Base-by-base conservation (phyloP, 306 rosid genomes). In the Ammopiptanthus mongolicus region DNA sequence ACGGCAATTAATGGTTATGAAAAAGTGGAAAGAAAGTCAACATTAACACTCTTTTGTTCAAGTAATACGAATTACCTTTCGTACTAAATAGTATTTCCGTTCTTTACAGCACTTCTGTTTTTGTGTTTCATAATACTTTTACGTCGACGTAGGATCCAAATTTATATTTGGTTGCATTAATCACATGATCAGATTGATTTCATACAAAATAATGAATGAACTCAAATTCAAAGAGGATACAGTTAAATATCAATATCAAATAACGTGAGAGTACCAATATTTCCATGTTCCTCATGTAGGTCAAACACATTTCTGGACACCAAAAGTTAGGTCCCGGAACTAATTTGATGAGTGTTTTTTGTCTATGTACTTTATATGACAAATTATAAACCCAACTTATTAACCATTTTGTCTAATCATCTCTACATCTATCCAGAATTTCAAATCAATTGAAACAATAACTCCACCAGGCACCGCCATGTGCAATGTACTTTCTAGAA, bases 71-170 rank as follows among this genome's bases (percentile, higher is more conserved):
- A n/a, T n/a, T n/a, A n/a, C n/a, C n/a, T n/a, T n/a, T n/a, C n/a
- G n/a, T n/a, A n/a, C n/a, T n/a, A n/a, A n/a, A n/a, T n/a, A n/a
- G n/a, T n/a, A n/a, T n/a, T n/a, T n/a, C n/a, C n/a, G n/a, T n/a
- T n/a, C n/a, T n/a, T n/a, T n/a, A n/a, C n/a, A n/a, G n/a, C n/a
- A n/a, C n/a, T n/a, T n/a, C n/a, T n/a, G n/a, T n/a, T n/a, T n/a
- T n/a, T n/a, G n/a, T n/a, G n/a, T n/a, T n/a, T n/a, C n/a, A n/a
- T n/a, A n/a, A n/a, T n/a, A n/a, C n/a, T n/a, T n/a, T n/a, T n/a
- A n/a, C n/a, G n/a, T n/a, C n/a, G n/a, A n/a, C n/a, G n/a, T n/a
- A 66, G 48, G 48, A 28, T 74, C 76, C 84, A 80, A 73, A 48
- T 23, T 66, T 12, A 61, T 5, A 48, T 74, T 58, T 58, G 12